Conservation (phyloP, 2,329 filamentous ascomycete genomes). For the Penicillium sp. region DNA sequence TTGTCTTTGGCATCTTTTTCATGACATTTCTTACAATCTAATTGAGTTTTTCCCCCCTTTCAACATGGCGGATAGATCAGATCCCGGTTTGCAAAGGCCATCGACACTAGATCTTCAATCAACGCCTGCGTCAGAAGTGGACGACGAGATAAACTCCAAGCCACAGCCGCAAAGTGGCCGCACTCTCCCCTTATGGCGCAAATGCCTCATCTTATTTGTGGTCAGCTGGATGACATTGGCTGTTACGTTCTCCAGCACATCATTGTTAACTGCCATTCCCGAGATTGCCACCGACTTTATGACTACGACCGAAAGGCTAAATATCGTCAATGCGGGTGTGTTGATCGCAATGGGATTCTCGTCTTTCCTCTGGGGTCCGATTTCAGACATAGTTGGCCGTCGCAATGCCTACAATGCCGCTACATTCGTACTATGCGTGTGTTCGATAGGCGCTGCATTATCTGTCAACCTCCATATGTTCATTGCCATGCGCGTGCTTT, state of each 20-base stretch:
- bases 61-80: slow-evolving; percentile 9
- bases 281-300: slow-evolving; percentile 37
- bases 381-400: slow-evolving; percentile 27
- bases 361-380: slow-evolving; percentile 32
- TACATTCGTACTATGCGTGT: slow-evolving; percentile 28
- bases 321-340: slow-evolving; percentile 35
- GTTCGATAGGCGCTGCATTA: slow-evolving; percentile 29
- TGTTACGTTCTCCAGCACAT: slow-evolving; percentile 40
- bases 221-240: slow-evolving; percentile 40
- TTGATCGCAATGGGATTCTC: slow-evolving; percentile 36
- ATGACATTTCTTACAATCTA: too few relatives aligned
- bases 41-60: neutral
- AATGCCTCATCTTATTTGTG: slow-evolving; percentile 38
- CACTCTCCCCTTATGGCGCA: slow-evolving; percentile 31
- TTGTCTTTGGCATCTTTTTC: too few relatives aligned
- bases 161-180: slow-evolving; percentile 17
- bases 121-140: slow-evolving; percentile 13
- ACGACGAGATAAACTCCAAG: slow-evolving; percentile 10
- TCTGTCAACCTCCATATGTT: slow-evolving; percentile 30
- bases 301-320: slow-evolving; percentile 31
- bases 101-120: slow-evolving; percentile 7
- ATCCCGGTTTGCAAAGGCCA: slow-evolving; percentile 15
- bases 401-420: slow-evolving; percentile 29
- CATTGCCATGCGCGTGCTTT: slow-evolving; percentile 31
- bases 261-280: slow-evolving; percentile 35